Evolutionary conservation across 2,329 filamentous ascomycete genomes (phyloP).

Genomic region (Tympanopsis confertula): DNA sequence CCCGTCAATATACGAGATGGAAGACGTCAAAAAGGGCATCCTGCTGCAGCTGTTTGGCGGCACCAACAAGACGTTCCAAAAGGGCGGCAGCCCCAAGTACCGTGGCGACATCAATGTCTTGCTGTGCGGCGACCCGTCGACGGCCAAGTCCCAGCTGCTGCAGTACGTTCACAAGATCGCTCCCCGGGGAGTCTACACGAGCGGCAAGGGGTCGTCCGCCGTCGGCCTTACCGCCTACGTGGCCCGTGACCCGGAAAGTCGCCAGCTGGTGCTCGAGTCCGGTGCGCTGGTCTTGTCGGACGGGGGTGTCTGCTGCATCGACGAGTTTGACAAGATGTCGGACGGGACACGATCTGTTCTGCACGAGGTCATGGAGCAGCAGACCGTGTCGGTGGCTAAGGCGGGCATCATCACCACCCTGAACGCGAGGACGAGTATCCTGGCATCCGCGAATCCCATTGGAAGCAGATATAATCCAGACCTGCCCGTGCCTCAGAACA

Average conservation of each 20-base stretch:
- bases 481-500: conserved; percentile 91
- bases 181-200: conserved; percentile 73
- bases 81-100: conserved; percentile 89
- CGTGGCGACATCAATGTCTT: conserved; percentile 95
- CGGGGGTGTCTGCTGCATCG: conserved; percentile 71
- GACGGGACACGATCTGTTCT: conserved; percentile 68
- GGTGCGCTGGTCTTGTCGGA: conserved; percentile 70
- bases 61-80: conserved; percentile 95
- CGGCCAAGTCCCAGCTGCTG: conserved; percentile 87
- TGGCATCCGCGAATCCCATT: conserved; percentile 95
- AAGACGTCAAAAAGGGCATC: conserved; percentile 98
- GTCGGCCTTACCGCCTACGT: conserved; percentile 75
- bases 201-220: conserved; percentile 69
- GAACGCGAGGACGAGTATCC: conserved; percentile 87
- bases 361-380: conserved; percentile 82
- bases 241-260: conserved; percentile 68
- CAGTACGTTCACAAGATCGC: conserved; percentile 96
- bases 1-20: conserved; percentile 93
- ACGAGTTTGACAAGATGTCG: conserved; percentile 79
- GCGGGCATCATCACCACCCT: conserved; percentile 94
- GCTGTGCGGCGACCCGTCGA: conserved; percentile 92
- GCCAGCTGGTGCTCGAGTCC: conserved; percentile 70
- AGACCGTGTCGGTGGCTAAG: conserved; percentile 76
- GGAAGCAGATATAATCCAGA: conserved; percentile 96
- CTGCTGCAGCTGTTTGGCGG: conserved; percentile 92